Base-by-base conservation (phyloP, 208 protist species). In the Leishmania arabica region DNA sequence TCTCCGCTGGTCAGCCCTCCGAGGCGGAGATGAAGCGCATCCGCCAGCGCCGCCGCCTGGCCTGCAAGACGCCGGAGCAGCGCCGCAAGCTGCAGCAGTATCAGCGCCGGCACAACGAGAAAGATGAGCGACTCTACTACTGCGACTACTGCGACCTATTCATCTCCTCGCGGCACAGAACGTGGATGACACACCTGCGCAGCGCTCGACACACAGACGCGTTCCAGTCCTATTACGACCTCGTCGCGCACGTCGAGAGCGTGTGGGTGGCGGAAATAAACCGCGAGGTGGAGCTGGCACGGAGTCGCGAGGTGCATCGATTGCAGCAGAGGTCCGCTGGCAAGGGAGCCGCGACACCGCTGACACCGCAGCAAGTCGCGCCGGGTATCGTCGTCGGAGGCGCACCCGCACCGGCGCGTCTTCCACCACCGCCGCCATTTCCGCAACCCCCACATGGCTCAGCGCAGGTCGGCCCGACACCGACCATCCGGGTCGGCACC, bases 71-170 rank as follows among this genome's bases (percentile, higher is more conserved):
- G 1, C 86, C 89, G 0, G 88, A 91, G 82, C 90, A 93, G 78
- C 92, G 90, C n/a, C 88, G 87, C 24, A 82, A 80, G 21, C 73
- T 88, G 7, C 78, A 91, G 31, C 91, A 92, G 78, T 97, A 95
- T 78, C 68, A 83, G 34, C 91, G 94, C 15, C 87, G 94, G 2
- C 94, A 97, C 83, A 97, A 96, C 80, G 94, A 97, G 66, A 87
- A 90, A 42, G 92, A 97, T 75, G 92, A 86, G 19, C 85, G 84
- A 4, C 82, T 97, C 27, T 88, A 87, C 74, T 97, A 96, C 85
- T 97, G 94, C 80, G 92, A 96, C 79, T 96, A 96, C 87, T 97
- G 94, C 68, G 92, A 97, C 81, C 65, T 96, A 27, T 97, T 97
- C 72, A 75, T 97, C 53, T 94, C 91, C 71, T 88, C 85, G 2